Percentiles rank a stretch among this genome's conserved stretches.
phyloP scores from a whole-genome alignment of 371 early-diverging fungal species.

The Mucor saturninus region DNA sequence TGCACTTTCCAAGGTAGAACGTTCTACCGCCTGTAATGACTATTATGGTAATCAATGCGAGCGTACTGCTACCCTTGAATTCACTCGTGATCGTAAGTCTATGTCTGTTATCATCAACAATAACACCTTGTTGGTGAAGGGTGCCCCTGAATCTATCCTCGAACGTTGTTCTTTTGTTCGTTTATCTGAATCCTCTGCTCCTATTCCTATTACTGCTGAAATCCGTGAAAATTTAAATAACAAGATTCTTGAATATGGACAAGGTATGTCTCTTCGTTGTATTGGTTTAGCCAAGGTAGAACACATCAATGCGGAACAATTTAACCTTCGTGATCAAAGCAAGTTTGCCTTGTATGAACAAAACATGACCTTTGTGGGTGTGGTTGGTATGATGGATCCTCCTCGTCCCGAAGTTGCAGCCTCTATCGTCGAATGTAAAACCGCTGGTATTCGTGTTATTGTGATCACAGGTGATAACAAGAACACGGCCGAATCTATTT shows the following conservation, averaged over 20 bases:
- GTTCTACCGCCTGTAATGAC: conserved; percentile 63
- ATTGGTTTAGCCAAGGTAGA: conserved; percentile 90
- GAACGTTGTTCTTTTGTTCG: conserved; percentile 80
- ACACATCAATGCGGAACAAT: conserved; percentile 50
- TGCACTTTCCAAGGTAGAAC: conserved; percentile 50
- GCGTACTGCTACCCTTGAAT: conserved; percentile 84
- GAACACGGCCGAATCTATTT: conserved; percentile 94
- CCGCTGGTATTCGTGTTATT: conserved; percentile 96
- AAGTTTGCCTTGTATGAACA: conserved; percentile 74
- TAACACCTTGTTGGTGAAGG: conserved; percentile 82
- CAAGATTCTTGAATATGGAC: conserved; percentile 80
- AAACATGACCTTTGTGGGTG: conserved; percentile 88
- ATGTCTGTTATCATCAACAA: conserved; percentile 84
- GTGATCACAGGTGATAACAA: conserved; percentile 98
- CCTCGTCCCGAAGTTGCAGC: conserved; percentile 90
- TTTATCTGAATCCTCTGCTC: conserved; percentile 48
- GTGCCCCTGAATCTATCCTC: conserved; percentile 93
- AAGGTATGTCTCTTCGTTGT: conserved; percentile 80
- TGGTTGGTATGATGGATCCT: conserved; percentile 96
- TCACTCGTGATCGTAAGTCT: conserved; percentile 95
- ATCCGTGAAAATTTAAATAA: conserved; percentile 68
- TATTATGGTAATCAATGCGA: conserved; percentile 57
- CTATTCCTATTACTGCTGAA: conserved; percentile 69
- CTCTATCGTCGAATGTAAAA: conserved; percentile 82
- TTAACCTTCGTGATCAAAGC: conserved; percentile 65